Evolutionary conservation across 192 early-diverging fungal species (phyloP), one percentile per base, ranked within the genome.

Genomic region (Funneliformis mosseae): DNA sequence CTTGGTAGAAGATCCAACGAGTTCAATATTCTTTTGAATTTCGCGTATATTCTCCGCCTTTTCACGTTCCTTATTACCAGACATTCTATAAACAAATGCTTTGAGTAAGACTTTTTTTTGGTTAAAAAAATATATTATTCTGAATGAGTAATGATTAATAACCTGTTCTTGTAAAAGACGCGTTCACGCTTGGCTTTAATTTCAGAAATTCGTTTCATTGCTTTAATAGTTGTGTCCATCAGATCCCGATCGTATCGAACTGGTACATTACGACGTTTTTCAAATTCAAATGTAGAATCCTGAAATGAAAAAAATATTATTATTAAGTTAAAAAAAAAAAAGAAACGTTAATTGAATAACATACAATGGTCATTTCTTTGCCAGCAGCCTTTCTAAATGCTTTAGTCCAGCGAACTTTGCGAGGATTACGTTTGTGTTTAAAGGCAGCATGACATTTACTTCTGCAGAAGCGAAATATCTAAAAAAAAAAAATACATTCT

Each of bases 401-500:
- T 92, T 99, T 99, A 76, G 98, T 99, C 98, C 98, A 99, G 81
- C 93, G 90, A 76, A 99, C 97, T 92, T 99, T 99, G 82, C 98
- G 91, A 46, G 98, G 98, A 90, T 99, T 98, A 61, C 98, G 93
- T 92, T 98, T 98, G 95, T 99, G 97, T 86, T 99, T 99, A 89
- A 99, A 99, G 89, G 97, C 98, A 84, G 95, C 96, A 93, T 99
- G 97, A 89, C 98, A 99, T 90, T 99, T 98, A 81, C 97, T 98
- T 82, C 97, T 92, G 84, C 98, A 99, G 85, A 96, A 97, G 61
- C 96, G 91, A 87, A 97, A 97, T 41, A 91, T 90, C 95, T 96
- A 89, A n/a, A 75, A 46, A 18, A 46, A 21, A 25, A 87, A 76
- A 39, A 79, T 27, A 80, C 42, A 28, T n/a, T 28, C 0, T 33